Conservation (phyloP, 768 basidiomycete species). For the Suillus paluster region DNA sequence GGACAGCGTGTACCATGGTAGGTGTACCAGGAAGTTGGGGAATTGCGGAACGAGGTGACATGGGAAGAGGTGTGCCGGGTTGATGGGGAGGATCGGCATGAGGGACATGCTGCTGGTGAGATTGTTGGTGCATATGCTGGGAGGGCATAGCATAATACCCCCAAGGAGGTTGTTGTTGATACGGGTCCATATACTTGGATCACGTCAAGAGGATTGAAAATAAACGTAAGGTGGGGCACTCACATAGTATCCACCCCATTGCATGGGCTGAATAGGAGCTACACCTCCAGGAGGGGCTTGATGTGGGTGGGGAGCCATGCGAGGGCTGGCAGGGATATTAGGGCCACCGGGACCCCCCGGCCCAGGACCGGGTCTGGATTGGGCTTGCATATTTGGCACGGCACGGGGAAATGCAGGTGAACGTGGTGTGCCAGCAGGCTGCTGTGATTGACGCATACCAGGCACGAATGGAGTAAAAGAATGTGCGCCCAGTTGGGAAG, state of each 20-base stretch:
- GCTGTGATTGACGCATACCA: constrained; percentile 45
- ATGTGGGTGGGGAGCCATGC: constrained; percentile 63
- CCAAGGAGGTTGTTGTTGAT: constrained; percentile 43
- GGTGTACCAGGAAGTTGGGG: constrained; percentile 66
- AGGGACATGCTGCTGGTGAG: constrained; percentile 54
- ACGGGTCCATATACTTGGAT: constrained; percentile 51
- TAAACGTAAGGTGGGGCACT: constrained; percentile 31
- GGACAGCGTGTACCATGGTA: constrained; percentile 62
- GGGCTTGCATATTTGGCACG: constrained; percentile 55
- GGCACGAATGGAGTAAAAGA: constrained; percentile 55
- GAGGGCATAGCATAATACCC: constrained; percentile 42
- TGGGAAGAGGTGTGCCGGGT: constrained; percentile 52
- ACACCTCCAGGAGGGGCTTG: constrained; percentile 55
- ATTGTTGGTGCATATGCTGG: constrained; percentile 37
- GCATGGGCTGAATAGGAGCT: constrained; percentile 47
- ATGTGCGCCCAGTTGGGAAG: constrained; percentile 48
- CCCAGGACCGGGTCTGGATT: constrained; percentile 52
- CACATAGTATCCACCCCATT: constrained; percentile 62
- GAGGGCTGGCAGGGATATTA: constrained; percentile 63
- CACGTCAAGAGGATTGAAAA: constrained; percentile 8
- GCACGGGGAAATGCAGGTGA: constrained; percentile 70
- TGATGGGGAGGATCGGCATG: constrained; percentile 36
- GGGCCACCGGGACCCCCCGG: constrained; percentile 58
- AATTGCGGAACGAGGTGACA: constrained; percentile 71
- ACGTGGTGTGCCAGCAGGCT: constrained; percentile 57